Evolutionary conservation across 768 basidiomycete species (phyloP).

Genomic region (Coprinopsis sp.): DNA sequence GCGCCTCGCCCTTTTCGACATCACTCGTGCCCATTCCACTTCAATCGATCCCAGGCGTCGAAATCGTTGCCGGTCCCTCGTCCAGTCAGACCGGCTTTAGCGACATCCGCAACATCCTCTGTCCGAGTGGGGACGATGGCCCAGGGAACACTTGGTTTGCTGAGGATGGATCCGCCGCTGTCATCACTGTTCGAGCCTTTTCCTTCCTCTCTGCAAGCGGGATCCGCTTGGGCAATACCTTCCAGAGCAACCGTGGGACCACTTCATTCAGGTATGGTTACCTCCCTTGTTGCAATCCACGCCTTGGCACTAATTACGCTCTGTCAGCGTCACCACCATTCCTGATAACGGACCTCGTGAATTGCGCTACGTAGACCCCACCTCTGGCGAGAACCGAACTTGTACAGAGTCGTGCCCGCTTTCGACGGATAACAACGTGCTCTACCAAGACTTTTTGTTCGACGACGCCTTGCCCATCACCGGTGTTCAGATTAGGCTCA

Average conservation of each 20-base stretch:
- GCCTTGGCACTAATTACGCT: slow-evolving; percentile 12
- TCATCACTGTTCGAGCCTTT: slow-evolving; percentile 76
- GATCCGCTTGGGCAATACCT: slow-evolving; percentile 88
- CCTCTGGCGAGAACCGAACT: slow-evolving; percentile 67
- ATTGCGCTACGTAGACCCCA: slow-evolving; percentile 74
- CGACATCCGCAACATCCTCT: slow-evolving; percentile 69
- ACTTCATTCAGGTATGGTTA: slow-evolving; percentile 75
- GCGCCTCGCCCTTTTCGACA: slow-evolving; percentile 82
- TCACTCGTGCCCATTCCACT: slow-evolving; percentile 83
- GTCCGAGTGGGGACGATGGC: slow-evolving; percentile 79
- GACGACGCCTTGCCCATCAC: slow-evolving; percentile 59
- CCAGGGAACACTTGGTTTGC: slow-evolving; percentile 84
- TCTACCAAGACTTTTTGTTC: slow-evolving; percentile 95
- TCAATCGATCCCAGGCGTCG: slow-evolving; percentile 35
- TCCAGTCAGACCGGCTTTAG: slow-evolving; percentile 55
- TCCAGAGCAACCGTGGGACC: slow-evolving; percentile 74
- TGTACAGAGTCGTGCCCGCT: slow-evolving; percentile 81
- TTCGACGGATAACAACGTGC: slow-evolving; percentile 65
- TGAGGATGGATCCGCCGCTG: slow-evolving; percentile 60
- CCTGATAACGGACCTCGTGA: slow-evolving; percentile 83
- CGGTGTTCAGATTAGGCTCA: slow-evolving; percentile 82
- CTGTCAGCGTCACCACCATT: slow-evolving; percentile 78
- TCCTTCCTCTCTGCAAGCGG: slow-evolving; percentile 71
- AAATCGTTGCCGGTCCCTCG: slow-evolving; percentile 55
- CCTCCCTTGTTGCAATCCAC: slow-evolving; percentile 4